Conservation (phyloP, 2,329 filamentous ascomycete genomes). For the Rutstroemia sp. region DNA sequence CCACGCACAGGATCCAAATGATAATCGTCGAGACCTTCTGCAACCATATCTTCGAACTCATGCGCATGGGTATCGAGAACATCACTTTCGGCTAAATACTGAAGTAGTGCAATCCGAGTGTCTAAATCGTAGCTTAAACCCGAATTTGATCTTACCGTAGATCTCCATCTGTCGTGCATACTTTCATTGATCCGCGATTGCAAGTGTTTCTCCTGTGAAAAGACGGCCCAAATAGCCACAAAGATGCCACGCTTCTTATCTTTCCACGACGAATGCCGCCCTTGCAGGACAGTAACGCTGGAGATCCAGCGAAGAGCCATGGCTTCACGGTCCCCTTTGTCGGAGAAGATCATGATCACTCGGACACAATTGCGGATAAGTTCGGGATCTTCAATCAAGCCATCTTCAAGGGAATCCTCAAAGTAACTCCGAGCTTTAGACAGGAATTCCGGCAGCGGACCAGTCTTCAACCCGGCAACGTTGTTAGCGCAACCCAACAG, state of each 20-base stretch:
- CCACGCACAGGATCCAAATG: conserved; percentile 77
- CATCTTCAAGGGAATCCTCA: conserved; percentile 39
- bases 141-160: conserved; percentile 29
- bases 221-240: conserved; percentile 36
- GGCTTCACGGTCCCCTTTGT: conserved; percentile 29
- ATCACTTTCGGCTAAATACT: conserved; percentile 42
- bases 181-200: conserved; percentile 32
- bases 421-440: background rate
- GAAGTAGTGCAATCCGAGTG: conserved; percentile 47
- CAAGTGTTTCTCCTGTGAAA: background rate
- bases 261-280: conserved; percentile 20
- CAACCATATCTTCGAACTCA: conserved; percentile 30
- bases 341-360: conserved; percentile 41
- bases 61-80: conserved; percentile 23
- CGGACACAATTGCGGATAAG: conserved; percentile 45
- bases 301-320: conserved; percentile 42
- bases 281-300: conserved; percentile 31
- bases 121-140: conserved; percentile 35
- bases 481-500: background rate
- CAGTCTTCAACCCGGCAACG: background rate
- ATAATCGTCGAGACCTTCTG: conserved; percentile 73
- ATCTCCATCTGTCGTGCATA: conserved; percentile 44
- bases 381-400: conserved; percentile 43
- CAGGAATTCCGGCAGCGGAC: background rate
- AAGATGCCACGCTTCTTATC: conserved; percentile 38